phyloP scores from a whole-genome alignment of 495 filamentous ascomycete genomes.

The Aspergillus wentii region DNA sequence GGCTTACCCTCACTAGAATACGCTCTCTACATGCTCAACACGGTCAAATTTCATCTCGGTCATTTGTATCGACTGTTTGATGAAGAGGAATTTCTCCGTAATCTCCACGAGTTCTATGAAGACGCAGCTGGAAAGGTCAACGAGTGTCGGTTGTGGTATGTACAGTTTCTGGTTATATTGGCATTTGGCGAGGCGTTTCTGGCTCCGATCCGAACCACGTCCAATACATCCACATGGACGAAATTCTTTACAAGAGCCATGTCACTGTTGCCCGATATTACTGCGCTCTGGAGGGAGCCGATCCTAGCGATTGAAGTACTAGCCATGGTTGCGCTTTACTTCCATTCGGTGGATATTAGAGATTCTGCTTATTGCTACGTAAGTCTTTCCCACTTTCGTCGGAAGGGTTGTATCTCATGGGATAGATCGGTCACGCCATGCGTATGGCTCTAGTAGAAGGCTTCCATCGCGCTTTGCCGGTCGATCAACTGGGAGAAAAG shows the following conservation, averaged over 20 bases:
- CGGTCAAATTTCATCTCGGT: constrained; percentile 27
- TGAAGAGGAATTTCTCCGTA: constrained; percentile 21
- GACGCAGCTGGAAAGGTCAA: constrained; percentile 11
- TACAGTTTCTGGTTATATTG: constrained; percentile 27
- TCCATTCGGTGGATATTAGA: constrained; percentile 28
- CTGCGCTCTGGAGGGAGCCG: constrained; percentile 22
- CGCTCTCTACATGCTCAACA: constrained; percentile 24
- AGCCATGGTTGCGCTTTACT: constrained; percentile 23
- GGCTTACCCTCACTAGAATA: constrained; percentile 24
- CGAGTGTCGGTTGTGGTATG: constrained; percentile 25
- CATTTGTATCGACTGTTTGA: constrained; percentile 27
- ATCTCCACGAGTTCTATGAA: constrained; percentile 24
- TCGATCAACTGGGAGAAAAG: constrained; percentile 17
- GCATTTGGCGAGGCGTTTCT: constrained; percentile 29
- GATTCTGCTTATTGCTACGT: constrained; percentile 27
- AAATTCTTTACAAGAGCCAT: constrained; percentile 25
- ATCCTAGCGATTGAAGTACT: constrained; percentile 24
- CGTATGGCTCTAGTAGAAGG: constrained; percentile 28
- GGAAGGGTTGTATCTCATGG: constrained; percentile 1
- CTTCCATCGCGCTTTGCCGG: constrained; percentile 21
- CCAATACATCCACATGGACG: constrained; percentile 16
- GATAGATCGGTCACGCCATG: constrained; percentile 28
- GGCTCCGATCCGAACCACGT: constrained; percentile 12
- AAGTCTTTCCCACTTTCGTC: constrained; percentile 2
- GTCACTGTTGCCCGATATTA: constrained; percentile 27